phyloP scores from a whole-genome alignment of 768 basidiomycete genomes.

The Lyophyllum decastes region DNA sequence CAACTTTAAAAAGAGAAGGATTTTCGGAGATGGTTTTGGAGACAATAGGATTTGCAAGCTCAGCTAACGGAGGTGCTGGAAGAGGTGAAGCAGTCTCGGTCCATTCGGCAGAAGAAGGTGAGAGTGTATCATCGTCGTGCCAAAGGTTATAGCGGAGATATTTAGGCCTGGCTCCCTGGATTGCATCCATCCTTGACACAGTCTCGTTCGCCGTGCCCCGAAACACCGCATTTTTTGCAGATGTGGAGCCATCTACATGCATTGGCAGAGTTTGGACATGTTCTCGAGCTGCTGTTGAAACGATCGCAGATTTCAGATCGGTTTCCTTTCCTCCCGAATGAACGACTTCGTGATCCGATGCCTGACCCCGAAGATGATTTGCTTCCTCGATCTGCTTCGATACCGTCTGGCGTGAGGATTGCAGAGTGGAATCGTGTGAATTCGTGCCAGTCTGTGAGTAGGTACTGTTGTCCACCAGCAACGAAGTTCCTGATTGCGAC shows the following conservation, averaged over 20 bases:
- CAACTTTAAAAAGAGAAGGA: slow-evolving; percentile 32
- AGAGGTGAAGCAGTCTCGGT: slow-evolving; percentile 14
- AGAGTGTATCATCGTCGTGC: neutral
- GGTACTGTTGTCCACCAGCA: slow-evolving; percentile 11
- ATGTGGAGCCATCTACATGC: neutral
- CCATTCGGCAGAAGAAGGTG: slow-evolving; percentile 16
- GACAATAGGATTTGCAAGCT: slow-evolving; percentile 14
- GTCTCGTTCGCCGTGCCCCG: slow-evolving; percentile 12
- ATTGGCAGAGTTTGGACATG: neutral
- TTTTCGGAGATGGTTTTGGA: slow-evolving; percentile 23
- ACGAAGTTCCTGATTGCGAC: slow-evolving; percentile 13
- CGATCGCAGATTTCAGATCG: neutral
- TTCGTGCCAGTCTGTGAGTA: slow-evolving; percentile 12
- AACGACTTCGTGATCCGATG: neutral
- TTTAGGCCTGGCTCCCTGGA: slow-evolving; percentile 7
- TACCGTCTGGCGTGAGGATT: slow-evolving; percentile 8
- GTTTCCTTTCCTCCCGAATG: too few species aligned
- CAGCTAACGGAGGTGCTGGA: slow-evolving; percentile 13
- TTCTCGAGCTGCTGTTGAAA: neutral
- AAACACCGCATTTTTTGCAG: neutral
- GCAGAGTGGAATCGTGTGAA: slow-evolving; percentile 4
- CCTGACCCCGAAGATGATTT: neutral
- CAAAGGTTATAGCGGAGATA: too few species aligned
- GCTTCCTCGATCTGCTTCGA: neutral
- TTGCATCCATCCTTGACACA: slow-evolving; percentile 8